phyloP scores from a whole-genome alignment of 2,329 filamentous ascomycete species.

The Xylariaceae sp. region DNA sequence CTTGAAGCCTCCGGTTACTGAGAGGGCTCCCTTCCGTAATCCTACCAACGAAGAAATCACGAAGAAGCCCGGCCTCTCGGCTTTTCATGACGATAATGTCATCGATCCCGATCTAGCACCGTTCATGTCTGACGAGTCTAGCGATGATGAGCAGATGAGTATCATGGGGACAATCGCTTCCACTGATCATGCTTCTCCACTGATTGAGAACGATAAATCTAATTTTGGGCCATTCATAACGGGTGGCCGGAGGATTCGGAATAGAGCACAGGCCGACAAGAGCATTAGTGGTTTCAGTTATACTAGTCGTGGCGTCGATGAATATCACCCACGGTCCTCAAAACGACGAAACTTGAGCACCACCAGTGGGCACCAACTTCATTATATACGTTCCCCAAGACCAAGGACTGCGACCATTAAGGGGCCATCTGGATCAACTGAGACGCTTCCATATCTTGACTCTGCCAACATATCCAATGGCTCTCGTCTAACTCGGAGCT shows the following conservation, averaged over 20 bases:
- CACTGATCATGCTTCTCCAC: conserved; percentile 59
- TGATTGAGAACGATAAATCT: conserved; percentile 69
- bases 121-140: conserved; percentile 94
- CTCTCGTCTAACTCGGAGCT: conserved; percentile 65
- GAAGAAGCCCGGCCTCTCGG: conserved; percentile 67
- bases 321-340: conserved; percentile 57
- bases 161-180: conserved; percentile 75
- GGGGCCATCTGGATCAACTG: conserved; percentile 49
- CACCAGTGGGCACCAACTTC: conserved; percentile 69
- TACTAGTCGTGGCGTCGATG: conserved; percentile 65
- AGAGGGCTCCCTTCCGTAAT: conserved; percentile 84
- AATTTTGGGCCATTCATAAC: conserved; percentile 70
- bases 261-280: conserved; percentile 66
- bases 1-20: conserved; percentile 68
- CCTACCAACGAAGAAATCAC: conserved; percentile 61
- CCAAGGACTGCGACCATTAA: conserved; percentile 56
- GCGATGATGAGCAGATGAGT: conserved; percentile 85
- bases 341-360: conserved; percentile 81
- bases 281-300: conserved; percentile 68
- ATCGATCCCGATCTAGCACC: conserved; percentile 94
- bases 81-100: conserved; percentile 98
- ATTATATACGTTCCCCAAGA: conserved; percentile 70
- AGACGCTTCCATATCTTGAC: conserved; percentile 48
- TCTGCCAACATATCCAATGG: conserved; percentile 38
- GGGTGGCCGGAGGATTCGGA: conserved; percentile 69